Base-by-base conservation (phyloP, 768 basidiomycete genomes). In the Mrakia blollopis region DNA sequence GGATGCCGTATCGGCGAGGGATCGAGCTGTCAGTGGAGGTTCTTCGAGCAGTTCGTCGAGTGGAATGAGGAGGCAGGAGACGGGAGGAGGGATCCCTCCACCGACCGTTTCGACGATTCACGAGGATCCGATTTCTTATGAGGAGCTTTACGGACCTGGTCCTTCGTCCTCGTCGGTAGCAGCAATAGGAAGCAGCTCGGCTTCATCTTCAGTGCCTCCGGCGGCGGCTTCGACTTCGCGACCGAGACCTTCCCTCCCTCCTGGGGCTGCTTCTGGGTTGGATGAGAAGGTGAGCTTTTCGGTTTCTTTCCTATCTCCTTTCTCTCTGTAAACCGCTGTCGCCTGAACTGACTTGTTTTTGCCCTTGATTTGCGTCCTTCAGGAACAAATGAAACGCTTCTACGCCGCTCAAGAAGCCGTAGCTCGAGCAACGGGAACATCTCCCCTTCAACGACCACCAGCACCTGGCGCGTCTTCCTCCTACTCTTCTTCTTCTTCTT, bases 331-430 rank as follows among this genome's bases (percentile, higher is more conserved):
- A n/a, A n/a, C n/a, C n/a, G n/a, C n/a, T n/a, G n/a, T n/a, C n/a
- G n/a, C n/a, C n/a, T n/a, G n/a, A n/a, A 18, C 74, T 52, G 54
- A 68, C 28, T 41, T 11, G 5, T 16, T 21, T 2, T 30, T 14
- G 3, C 9, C 7, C 60, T 2, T n/a, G n/a, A n/a, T 7, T 61
- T 30, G 6, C 0, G 39, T 25, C 6, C n/a, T 25, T 11, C 62
- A 75, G 74, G 74, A 75, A 30, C 74, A 75, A 44, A 50, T 68
- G 23, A 30, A 28, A 52, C 54, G 35, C 16, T 75, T 68, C 52
- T 75, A 75, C n/a, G 67, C 52, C 37, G 74, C 74, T 2, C 74
- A 75, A 30, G 74, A 68, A 68, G 74, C 74, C 37, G 74, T 75
- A 52, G 67, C 65, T 21, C 74, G 74, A 30, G 44, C 39, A 1